These are phyloP conservation scores for Xylariomycetidae sp. DNA, from an alignment of 2,329 filamentous ascomycete genomes.

Conservation along the genomic window DNA sequence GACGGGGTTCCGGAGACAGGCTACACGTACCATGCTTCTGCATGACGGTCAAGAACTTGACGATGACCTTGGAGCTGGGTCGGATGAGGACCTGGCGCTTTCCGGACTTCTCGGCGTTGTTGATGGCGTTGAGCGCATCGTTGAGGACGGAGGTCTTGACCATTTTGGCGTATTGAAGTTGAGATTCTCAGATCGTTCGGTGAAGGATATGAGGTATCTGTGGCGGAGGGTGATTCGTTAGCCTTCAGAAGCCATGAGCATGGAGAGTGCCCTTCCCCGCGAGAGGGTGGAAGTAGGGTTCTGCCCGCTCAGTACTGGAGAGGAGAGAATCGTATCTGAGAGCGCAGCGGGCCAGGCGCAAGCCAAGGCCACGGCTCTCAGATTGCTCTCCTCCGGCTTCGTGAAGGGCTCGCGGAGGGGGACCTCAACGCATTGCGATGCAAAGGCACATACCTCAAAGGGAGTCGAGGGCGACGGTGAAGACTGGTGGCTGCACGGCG, in stretches of 20 bases:
- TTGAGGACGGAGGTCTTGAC: conserved; percentile 99
- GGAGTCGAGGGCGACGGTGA: conserved; percentile 11
- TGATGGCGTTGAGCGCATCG: conserved; percentile 98
- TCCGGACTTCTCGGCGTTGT: conserved; percentile 99
- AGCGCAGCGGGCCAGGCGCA: conserved; percentile 12
- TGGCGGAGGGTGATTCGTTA: conserved; percentile 42
- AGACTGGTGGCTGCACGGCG: conserved; percentile 9
- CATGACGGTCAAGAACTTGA: conserved; percentile 99
- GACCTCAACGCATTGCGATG: conserved; percentile 28
- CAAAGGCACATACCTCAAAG: conserved; percentile 39
- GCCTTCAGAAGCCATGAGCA: conserved; percentile 57
- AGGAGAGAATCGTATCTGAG: conserved; percentile 61
- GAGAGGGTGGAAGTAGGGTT: conserved; percentile 52
- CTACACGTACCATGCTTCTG: conserved; percentile 91
- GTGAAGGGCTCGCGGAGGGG: conserved; percentile 31
- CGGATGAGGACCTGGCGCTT: conserved; percentile 99
- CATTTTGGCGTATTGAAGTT: conserved; percentile 71
- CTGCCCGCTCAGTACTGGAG: conserved; percentile 61
- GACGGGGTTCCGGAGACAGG: conserved; percentile 4
- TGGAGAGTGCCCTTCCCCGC: conserved; percentile 62
- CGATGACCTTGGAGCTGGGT: conserved; percentile 97
- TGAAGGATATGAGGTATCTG: conserved; percentile 60
- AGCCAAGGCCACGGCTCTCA: too few species aligned
- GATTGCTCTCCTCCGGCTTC: conserved; percentile 61
- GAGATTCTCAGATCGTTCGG: conserved; percentile 76